Conservation (phyloP, 192 early-diverging fungal species). For the Backusella psychrophila region DNA sequence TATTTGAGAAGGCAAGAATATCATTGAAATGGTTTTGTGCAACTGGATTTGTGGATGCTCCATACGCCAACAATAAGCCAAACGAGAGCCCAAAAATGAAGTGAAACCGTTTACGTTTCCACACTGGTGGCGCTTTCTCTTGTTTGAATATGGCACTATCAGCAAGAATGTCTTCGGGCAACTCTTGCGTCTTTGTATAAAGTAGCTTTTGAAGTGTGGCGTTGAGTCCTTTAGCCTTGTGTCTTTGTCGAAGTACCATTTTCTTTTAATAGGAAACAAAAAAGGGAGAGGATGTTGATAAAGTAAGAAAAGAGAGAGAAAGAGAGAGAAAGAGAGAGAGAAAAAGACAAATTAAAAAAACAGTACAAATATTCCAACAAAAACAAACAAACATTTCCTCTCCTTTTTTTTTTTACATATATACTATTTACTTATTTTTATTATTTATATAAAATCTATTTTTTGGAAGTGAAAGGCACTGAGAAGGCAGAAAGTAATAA, state of each 20-base stretch:
- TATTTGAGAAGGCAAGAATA: slow-evolving; percentile 56
- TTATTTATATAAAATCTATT: background rate
- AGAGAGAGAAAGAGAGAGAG: background rate
- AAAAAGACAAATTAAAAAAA: background rate
- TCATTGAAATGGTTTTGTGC: slow-evolving; percentile 38
- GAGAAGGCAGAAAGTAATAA: slow-evolving; percentile 86
- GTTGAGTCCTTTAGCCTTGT: background rate
- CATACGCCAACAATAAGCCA: slow-evolving; percentile 24
- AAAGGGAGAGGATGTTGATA: background rate
- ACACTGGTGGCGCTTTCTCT: background rate
- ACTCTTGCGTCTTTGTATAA: background rate
- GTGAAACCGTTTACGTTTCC: slow-evolving; percentile 32
- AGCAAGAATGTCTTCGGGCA: slow-evolving; percentile 27
- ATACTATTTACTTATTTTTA: background rate
- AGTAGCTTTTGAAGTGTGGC: background rate
- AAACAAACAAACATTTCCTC: background rate
- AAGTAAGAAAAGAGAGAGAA: background rate
- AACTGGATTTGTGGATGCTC: slow-evolving; percentile 38
- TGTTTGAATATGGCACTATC: slow-evolving; percentile 13
- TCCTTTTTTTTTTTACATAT: background rate
- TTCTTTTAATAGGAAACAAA: background rate
- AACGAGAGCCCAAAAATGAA: slow-evolving; percentile 24
- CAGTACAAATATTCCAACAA: background rate
- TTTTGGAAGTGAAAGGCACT: slow-evolving; percentile 65
- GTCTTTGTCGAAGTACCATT: background rate